These are phyloP conservation scores for Microdochium bolleyi DNA, from an alignment of 2,329 filamentous ascomycete genomes.

Conservation along the genomic window DNA sequence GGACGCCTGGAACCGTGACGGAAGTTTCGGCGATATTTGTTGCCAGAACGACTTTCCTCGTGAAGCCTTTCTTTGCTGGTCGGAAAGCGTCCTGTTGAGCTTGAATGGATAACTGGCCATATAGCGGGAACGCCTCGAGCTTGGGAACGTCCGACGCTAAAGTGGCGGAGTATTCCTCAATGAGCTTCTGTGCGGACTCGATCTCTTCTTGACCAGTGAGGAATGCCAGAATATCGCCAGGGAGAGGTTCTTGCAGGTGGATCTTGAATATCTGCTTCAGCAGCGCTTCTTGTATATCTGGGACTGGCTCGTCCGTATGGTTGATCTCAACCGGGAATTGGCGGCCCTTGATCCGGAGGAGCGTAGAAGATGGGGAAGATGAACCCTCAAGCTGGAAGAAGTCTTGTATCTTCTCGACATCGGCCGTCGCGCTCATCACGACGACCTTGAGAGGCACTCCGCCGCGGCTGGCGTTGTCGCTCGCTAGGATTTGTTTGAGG, in stretches of 20 bases:
- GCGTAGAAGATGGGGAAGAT: constrained; percentile 16
- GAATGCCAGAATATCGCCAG: constrained; percentile 89
- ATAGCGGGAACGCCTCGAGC: constrained; percentile 68
- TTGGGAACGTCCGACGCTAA: constrained; percentile 70
- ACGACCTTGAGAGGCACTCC: constrained; percentile 78
- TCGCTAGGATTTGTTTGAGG: constrained; percentile 64
- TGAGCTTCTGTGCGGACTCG: constrained; percentile 68
- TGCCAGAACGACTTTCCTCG: constrained; percentile 81
- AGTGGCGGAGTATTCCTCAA: constrained; percentile 70
- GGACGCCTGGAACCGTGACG: constrained; percentile 87
- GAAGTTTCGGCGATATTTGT: constrained; percentile 99
- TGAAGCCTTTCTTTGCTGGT: constrained; percentile 60
- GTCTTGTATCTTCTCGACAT: constrained; percentile 66
- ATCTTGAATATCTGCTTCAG: constrained; percentile 79
- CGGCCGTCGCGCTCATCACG: constrained; percentile 94
- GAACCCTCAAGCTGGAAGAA: constrained; percentile 52
- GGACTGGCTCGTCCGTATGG: constrained; percentile 66
- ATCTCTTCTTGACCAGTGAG: constrained; percentile 91
- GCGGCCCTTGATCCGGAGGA: constrained; percentile 69
- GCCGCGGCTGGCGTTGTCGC: constrained; percentile 55
- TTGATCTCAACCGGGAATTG: constrained; percentile 77
- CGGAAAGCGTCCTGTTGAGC: constrained; percentile 83
- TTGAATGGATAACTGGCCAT: constrained; percentile 80
- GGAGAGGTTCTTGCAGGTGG: constrained; percentile 80
- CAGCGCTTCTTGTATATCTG: constrained; percentile 75